A percentile compares a stretch with the other conserved stretches of the same genome.
phyloP scores from a whole-genome alignment of 192 early-diverging fungal species.

The Podila epigama region DNA sequence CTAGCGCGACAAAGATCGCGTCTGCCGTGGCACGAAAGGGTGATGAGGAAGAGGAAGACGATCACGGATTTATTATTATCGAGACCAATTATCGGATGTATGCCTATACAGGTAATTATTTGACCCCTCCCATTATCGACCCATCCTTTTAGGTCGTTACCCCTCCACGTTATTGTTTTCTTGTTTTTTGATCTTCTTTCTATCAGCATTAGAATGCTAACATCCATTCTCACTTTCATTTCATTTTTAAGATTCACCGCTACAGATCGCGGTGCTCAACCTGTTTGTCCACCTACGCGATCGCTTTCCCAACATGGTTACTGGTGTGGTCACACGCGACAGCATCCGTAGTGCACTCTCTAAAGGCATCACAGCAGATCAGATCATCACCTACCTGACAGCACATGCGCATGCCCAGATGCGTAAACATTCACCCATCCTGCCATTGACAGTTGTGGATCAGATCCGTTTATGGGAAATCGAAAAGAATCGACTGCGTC shows the following conservation, averaged over 20 bases:
- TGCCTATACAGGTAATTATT: constrained; percentile 81
- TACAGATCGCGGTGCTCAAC: constrained; percentile 93
- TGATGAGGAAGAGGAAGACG: constrained; percentile 52
- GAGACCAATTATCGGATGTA: constrained; percentile 97
- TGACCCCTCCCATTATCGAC: too few relatives aligned
- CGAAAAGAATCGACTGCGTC: constrained; percentile 83
- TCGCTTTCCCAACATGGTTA: constrained; percentile 93
- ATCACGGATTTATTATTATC: constrained; percentile 87
- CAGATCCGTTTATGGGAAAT: constrained; percentile 97
- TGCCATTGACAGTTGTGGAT: constrained; percentile 93
- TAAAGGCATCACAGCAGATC: constrained; percentile 93
- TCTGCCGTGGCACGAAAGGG: constrained; percentile 19
- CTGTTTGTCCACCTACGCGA: constrained; percentile 86
- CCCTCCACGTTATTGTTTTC: too few relatives aligned
- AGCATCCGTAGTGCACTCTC: constrained; percentile 82
- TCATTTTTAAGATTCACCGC: constrained; percentile 71
- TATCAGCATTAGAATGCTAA: not conserved
- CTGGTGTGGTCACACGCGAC: constrained; percentile 86
- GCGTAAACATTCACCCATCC: constrained; percentile 77
- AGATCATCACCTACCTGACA: constrained; percentile 92
- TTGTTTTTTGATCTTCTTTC: not conserved
- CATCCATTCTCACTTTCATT: not conserved
- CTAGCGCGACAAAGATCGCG: constrained; percentile 33
- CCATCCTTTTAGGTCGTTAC: too few relatives aligned
- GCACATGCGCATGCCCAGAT: constrained; percentile 94